These are phyloP conservation scores for Vitis cinerea DNA, from an alignment of 164 flowering plant genomes.

Conservation along the genomic window DNA sequence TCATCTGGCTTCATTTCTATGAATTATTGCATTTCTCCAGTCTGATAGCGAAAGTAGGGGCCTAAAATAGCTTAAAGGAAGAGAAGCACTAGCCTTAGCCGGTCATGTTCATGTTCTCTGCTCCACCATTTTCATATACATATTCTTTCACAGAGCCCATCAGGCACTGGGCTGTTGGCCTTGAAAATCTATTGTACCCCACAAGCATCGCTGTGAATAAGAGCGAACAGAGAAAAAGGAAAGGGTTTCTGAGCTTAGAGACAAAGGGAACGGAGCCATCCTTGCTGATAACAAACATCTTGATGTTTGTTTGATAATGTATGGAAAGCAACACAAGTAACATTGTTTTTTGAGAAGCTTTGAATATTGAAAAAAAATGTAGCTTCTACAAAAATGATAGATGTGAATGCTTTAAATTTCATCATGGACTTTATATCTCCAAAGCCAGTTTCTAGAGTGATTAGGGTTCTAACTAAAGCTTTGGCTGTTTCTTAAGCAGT, in stretches of 20 bases:
- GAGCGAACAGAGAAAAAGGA: slow-evolving; percentile 1
- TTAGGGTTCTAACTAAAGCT: no score
- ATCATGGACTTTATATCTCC: no score
- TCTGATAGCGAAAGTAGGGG: no score
- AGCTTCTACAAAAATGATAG: no score
- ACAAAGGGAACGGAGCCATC: slow-evolving; percentile 9
- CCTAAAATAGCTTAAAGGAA: no score
- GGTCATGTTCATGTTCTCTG: slow-evolving; percentile 2
- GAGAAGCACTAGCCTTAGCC: not conserved
- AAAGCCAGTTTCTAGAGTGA: no score
- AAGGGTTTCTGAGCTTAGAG: slow-evolving; percentile 11
- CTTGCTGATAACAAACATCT: slow-evolving; percentile 1
- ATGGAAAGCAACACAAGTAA: not conserved
- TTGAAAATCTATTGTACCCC: not conserved
- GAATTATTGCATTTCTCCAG: no score
- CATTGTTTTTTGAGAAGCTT: not conserved
- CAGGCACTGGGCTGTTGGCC: not conserved
- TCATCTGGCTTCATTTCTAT: no score
- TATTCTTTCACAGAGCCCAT: not conserved
- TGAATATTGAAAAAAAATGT: no score
- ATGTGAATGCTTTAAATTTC: no score
- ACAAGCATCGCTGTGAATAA: slow-evolving; percentile 6
- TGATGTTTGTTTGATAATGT: not conserved
- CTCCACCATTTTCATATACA: not conserved
- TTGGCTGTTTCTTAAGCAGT: no score